A percentile compares a stretch with the other conserved stretches of the same genome.
Conservation (phyloP, 78 protist species). For the Dictyostelium brefeldianum region DNA sequence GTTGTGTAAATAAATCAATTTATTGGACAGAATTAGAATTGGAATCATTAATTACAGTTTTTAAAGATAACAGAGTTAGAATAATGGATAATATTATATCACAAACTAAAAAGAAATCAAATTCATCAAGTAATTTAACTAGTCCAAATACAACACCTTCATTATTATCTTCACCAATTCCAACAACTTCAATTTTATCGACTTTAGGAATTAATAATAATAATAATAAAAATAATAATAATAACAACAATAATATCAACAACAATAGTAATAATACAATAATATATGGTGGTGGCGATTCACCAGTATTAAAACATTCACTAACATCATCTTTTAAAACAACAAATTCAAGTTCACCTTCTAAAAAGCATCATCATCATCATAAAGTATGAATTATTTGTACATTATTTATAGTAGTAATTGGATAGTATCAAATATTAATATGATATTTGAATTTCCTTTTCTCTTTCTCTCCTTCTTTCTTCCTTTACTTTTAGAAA, state of each 20-base stretch:
- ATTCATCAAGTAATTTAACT: not conserved
- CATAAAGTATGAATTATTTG: not conserved
- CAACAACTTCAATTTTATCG: not conserved
- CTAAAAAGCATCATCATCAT: not conserved
- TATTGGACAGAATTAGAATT: conserved; percentile 43
- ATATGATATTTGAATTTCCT: too few relatives aligned
- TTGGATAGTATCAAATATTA: too few relatives aligned
- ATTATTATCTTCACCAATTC: not conserved
- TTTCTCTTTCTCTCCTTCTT: too few relatives aligned
- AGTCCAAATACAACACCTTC: not conserved
- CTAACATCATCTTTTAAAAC: conserved; percentile 11
- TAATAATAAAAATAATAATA: not conserved
- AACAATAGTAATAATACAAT: not conserved
- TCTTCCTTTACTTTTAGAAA: not conserved
- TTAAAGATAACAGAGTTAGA: conserved; percentile 58
- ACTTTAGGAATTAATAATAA: not conserved
- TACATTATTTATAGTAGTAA: not conserved
- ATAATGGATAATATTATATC: conserved; percentile 58
- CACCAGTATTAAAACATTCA: conserved; percentile 18
- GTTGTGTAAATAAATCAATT: conserved; percentile 42
- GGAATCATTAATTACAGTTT: not conserved
- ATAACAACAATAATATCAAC: not conserved
- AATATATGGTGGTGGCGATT: not conserved
- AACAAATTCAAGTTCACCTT: not conserved
- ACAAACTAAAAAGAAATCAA: conserved; percentile 39